Evolutionary conservation across 202 grass and related monocot genomes (phyloP).

Genomic region (Panicum hallii): DNA sequence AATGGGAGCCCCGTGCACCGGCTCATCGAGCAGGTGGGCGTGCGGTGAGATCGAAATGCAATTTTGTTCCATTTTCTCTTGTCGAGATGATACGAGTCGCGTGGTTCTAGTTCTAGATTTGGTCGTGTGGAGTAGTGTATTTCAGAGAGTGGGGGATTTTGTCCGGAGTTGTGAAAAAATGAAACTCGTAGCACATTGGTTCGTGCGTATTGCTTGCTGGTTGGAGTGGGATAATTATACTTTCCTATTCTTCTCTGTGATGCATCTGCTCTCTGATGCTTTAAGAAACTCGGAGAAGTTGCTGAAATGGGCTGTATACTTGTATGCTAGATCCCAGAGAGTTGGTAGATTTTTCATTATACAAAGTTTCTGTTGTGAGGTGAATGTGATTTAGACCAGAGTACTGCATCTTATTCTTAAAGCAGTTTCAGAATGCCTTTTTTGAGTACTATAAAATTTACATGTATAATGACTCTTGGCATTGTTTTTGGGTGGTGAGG

Average conservation of each 20-base stretch:
- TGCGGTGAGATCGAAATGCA: conserved; percentile 28
- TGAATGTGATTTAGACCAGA: conserved; percentile 9
- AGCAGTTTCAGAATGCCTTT: neutral
- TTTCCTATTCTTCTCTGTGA: neutral
- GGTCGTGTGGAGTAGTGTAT: neutral
- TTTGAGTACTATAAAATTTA: neutral
- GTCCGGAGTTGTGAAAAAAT: neutral
- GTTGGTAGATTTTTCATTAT: neutral
- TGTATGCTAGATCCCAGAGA: conserved; percentile 25
- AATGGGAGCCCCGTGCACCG: conserved; percentile 98
- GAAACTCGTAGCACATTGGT: neutral
- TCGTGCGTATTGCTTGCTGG: neutral
- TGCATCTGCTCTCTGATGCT: conserved; percentile 9
- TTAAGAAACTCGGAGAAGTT: conserved; percentile 3
- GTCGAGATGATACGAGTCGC: neutral
- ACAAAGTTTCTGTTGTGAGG: neutral
- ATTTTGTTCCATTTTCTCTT: neutral
- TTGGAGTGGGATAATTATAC: neutral
- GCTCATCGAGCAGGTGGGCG: conserved; percentile 89
- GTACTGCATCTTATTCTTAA: neutral
- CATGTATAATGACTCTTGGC: neutral
- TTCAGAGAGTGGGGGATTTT: neutral
- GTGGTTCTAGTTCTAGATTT: neutral
- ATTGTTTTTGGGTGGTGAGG: neutral
- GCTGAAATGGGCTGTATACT: neutral